These are phyloP conservation scores for Botrytis tulipae DNA, from an alignment of 2,329 filamentous ascomycete genomes.

Conservation along the genomic window DNA sequence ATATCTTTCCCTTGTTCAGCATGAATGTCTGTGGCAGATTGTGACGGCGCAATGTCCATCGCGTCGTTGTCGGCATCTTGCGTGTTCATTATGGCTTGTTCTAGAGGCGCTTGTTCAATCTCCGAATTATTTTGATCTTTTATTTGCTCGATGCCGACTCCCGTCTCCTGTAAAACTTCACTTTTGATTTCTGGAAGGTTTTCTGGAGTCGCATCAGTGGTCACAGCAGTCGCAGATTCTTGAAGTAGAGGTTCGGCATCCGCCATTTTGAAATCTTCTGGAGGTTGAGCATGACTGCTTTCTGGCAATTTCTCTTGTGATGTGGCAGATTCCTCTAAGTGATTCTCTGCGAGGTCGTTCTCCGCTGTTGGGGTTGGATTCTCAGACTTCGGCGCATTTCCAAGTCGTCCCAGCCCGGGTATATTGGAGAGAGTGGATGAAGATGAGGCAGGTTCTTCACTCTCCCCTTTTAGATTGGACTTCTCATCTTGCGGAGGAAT, in stretches of 20 bases:
- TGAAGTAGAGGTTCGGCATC: background rate
- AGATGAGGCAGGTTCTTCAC: background rate
- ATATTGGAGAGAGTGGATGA: slow-evolving; percentile 13
- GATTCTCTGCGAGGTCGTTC: background rate
- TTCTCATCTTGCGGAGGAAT: background rate
- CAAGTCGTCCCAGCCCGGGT: slow-evolving; percentile 21
- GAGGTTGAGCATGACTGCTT: background rate
- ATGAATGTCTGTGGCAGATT: background rate
- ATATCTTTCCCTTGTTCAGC: background rate
- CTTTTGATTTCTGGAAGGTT: background rate
- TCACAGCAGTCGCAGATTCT: slow-evolving; percentile 3
- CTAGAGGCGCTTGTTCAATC: background rate
- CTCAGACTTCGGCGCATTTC: slow-evolving; percentile 18
- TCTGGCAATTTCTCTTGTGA: background rate
- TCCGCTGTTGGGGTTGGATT: background rate
- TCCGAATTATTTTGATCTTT: background rate
- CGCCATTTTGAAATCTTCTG: slow-evolving; percentile 12
- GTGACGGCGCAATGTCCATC: slow-evolving; percentile 1
- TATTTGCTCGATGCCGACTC: background rate
- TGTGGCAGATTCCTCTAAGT: background rate
- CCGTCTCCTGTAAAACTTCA: background rate
- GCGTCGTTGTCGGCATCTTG: background rate
- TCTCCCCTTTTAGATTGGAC: background rate
- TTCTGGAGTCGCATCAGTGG: background rate
- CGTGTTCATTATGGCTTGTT: background rate